These are phyloP conservation scores for Uronychia setigera DNA, from an alignment of 73 alveolate species.

Conservation along the genomic window DNA sequence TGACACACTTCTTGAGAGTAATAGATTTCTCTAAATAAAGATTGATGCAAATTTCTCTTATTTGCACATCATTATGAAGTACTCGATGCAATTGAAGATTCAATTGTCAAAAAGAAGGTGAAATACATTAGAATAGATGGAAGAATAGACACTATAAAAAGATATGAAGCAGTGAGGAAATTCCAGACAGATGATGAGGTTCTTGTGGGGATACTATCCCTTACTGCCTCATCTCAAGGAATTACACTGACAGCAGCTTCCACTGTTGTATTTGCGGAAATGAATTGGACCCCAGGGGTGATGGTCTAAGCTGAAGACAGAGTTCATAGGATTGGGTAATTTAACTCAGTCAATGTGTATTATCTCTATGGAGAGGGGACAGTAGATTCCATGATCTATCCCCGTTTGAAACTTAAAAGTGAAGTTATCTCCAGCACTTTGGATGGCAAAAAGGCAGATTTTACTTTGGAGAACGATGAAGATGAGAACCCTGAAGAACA, in stretches of 20 bases:
- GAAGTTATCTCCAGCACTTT: constrained; percentile 61
- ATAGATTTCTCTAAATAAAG: constrained; percentile 4
- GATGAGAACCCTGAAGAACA: background rate
- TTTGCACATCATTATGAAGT: constrained; percentile 94
- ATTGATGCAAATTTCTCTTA: constrained; percentile 75
- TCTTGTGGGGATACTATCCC: constrained; percentile 81
- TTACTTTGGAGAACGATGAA: background rate
- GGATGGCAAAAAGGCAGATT: constrained; percentile 22
- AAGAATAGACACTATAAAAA: constrained; percentile 49
- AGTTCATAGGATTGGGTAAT: constrained; percentile 90
- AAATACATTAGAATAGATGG: constrained; percentile 95
- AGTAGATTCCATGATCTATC: constrained; percentile 78
- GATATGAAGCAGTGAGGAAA: constrained; percentile 60
- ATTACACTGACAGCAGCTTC: constrained; percentile 97
- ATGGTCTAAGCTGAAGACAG: constrained; percentile 93
- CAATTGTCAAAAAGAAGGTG: constrained; percentile 62
- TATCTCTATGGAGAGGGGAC: constrained; percentile 88
- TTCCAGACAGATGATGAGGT: constrained; percentile 74
- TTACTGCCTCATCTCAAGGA: constrained; percentile 96
- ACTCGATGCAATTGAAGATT: constrained; percentile 84
- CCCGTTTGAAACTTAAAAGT: constrained; percentile 64
- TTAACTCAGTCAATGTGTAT: constrained; percentile 78
- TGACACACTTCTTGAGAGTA: constrained; percentile 61
- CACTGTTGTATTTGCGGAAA: constrained; percentile 97
- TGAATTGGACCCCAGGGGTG: constrained; percentile 85